Conservation (phyloP, 73 alveolate genomes). For the Paramecium primaurelia region DNA sequence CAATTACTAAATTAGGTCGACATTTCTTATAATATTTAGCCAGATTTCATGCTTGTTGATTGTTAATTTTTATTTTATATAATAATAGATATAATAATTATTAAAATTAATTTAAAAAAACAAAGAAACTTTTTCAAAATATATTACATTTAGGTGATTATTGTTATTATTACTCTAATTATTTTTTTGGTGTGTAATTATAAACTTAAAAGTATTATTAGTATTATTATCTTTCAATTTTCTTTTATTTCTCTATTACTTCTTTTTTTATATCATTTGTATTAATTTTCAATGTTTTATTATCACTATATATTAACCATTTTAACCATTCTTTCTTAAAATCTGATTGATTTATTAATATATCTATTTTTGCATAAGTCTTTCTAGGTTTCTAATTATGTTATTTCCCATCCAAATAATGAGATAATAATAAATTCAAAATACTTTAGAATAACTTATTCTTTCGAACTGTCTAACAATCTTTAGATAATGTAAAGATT, state of each 20-base stretch:
- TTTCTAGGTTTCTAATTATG: conserved; percentile 13
- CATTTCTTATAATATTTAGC: not conserved
- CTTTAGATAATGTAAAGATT: not conserved
- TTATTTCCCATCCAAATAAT: not conserved
- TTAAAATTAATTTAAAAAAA: not conserved
- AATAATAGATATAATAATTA: not conserved
- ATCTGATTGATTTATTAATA: not conserved
- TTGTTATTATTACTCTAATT: not conserved
- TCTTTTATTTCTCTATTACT: not conserved
- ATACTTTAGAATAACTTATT: not conserved
- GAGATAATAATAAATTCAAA: not conserved
- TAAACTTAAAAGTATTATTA: not conserved
- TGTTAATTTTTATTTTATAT: not conserved
- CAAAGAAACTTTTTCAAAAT: not conserved
- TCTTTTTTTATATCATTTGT: not conserved
- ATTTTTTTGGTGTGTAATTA: not conserved
- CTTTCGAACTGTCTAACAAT: not conserved
- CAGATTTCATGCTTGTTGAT: not conserved
- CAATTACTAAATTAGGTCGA: not conserved
- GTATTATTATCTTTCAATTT: not conserved
- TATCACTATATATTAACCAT: conserved; percentile 21
- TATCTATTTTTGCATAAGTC: not conserved
- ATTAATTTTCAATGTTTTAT: not conserved
- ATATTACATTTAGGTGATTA: not conserved
- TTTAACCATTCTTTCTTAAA: conserved; percentile 6